phyloP scores from a whole-genome alignment of 2,329 filamentous ascomycete genomes.

The Rhynchosporium agropyri region DNA sequence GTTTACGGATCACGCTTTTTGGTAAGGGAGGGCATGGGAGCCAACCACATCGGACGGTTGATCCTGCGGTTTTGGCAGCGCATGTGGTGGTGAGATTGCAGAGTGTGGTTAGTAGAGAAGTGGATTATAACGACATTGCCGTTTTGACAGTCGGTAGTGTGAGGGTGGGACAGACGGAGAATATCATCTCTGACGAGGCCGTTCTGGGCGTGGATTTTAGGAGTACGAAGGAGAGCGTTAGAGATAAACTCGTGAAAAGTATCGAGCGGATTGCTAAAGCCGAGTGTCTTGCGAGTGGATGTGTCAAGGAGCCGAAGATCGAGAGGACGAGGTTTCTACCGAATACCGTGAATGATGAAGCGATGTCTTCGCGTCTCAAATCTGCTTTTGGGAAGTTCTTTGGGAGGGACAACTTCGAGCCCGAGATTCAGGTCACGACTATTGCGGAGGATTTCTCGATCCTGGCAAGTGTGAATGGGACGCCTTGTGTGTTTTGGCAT shows the following conservation, averaged over 20 bases:
- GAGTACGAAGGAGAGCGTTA: conserved; percentile 41
- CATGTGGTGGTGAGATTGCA: conserved; percentile 47
- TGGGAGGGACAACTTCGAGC: conserved; percentile 25
- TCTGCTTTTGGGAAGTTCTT: conserved; percentile 27
- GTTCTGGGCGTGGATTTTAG: conserved; percentile 48
- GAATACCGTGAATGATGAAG: conserved; percentile 33
- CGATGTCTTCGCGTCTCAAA: conserved; percentile 24
- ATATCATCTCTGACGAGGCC: conserved; percentile 49
- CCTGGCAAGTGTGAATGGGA: conserved; percentile 50
- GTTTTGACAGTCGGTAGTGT: conserved; percentile 51
- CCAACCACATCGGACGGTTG: conserved; percentile 48
- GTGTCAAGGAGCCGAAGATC: conserved; percentile 26
- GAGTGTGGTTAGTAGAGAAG: conserved; percentile 46
- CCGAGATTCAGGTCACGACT: conserved; percentile 23
- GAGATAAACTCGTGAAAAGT: conserved; percentile 43
- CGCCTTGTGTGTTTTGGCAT: conserved; percentile 58
- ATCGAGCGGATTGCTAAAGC: conserved; percentile 52
- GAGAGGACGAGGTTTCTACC: conserved; percentile 30
- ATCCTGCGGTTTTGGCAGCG: conserved; percentile 50
- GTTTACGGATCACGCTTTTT: conserved; percentile 44
- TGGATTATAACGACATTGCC: conserved; percentile 45
- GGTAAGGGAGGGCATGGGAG: conserved; percentile 50
- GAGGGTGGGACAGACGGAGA: conserved; percentile 47
- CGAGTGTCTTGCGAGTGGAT: conserved; percentile 54
- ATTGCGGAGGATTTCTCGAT: conserved; percentile 44